These are phyloP conservation scores for Irpex lacteus DNA, from an alignment of 1,284 basidiomycete genomes.

Conservation along the genomic window DNA sequence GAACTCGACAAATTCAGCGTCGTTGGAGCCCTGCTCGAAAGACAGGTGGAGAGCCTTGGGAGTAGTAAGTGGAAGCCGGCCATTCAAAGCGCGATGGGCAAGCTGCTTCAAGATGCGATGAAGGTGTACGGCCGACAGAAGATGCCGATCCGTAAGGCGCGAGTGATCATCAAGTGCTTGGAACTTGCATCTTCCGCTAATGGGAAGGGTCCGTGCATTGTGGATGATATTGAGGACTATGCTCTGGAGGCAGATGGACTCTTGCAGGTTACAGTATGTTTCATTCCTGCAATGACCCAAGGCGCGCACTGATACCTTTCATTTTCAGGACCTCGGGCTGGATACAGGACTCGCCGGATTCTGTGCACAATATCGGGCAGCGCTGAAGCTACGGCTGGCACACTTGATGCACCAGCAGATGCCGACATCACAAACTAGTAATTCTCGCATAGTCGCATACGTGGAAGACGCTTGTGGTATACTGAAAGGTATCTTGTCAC, in stretches of 20 bases:
- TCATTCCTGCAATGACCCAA: neutral
- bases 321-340: slow-evolving; percentile 35
- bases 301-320: neutral
- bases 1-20: slow-evolving; percentile 24
- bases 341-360: slow-evolving; percentile 40
- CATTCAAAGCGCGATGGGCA: slow-evolving; percentile 36
- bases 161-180: slow-evolving; percentile 49
- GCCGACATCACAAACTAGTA: slow-evolving; percentile 35
- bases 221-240: slow-evolving; percentile 32
- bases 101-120: slow-evolving; percentile 47
- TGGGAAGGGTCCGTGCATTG: slow-evolving; percentile 13
- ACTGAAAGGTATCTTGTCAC: slow-evolving; percentile 37
- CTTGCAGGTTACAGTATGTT: slow-evolving; percentile 39
- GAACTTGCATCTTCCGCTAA: slow-evolving; percentile 46
- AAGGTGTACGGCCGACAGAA: slow-evolving; percentile 42
- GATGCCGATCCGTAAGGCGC: slow-evolving; percentile 54
- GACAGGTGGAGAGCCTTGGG: slow-evolving; percentile 55
- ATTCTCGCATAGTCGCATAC: slow-evolving; percentile 39
- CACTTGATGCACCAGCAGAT: slow-evolving; percentile 57
- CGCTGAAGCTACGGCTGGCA: slow-evolving; percentile 29
- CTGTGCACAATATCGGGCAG: slow-evolving; percentile 45
- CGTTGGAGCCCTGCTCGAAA: slow-evolving; percentile 55
- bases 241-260: slow-evolving; percentile 41
- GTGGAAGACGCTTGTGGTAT: slow-evolving; percentile 49
- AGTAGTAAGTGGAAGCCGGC: slow-evolving; percentile 54